Evolutionary conservation across 2,329 filamentous ascomycete species (phyloP), one percentile per base, ranked within the genome.

Genomic region (Phyllosticta citrichinensis): DNA sequence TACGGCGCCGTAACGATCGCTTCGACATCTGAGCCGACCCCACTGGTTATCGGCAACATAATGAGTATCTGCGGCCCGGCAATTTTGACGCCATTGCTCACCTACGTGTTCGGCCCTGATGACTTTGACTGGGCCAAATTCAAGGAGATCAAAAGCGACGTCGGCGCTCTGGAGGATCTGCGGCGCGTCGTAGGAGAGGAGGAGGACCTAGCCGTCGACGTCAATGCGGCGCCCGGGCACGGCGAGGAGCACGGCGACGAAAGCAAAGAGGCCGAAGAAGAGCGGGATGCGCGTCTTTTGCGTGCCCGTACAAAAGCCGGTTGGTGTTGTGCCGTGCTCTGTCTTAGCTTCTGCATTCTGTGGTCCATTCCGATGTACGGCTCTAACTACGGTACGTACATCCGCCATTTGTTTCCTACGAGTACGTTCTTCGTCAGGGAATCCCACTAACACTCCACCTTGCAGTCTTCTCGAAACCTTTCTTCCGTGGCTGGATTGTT

Each of bases 291-390:
- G 17, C 30, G 52, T 3, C 58, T 61, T 20, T 27, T 61, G 17
- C 40, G 47, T 25, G 56, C 57, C 57, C 54, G 57, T 57, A 25
- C 59, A 27, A 60, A 58, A 24, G 56, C 56, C 3, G 56, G 14
- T 47, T 25, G 47, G 17, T 63, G 56, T 58, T 57, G 55, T 47
- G 54, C 56, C n/a, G 10, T 35, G 5, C 54, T 61, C 5, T 61
- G 58, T 27, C 53, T 61, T 11, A 51, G 25, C 17, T 25, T 61
- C 58, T 61, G 58, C 58, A 56, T 82, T 1, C 63, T 82, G 1
- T 83, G 80, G 79, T 80, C 80, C 0, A 69, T 82, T 51, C 80
- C 80, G 0, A 83, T 83, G 79, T 82, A 82, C 64, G 80, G 75
- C 0, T 74, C 78, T 0, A 73, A 75, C 5, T 81, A 82, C 60